Percentiles rank a stretch among this genome's conserved stretches.
Evolutionary conservation across 2,329 filamentous ascomycete species (phyloP).

Genomic region (Pyricularia sp.): DNA sequence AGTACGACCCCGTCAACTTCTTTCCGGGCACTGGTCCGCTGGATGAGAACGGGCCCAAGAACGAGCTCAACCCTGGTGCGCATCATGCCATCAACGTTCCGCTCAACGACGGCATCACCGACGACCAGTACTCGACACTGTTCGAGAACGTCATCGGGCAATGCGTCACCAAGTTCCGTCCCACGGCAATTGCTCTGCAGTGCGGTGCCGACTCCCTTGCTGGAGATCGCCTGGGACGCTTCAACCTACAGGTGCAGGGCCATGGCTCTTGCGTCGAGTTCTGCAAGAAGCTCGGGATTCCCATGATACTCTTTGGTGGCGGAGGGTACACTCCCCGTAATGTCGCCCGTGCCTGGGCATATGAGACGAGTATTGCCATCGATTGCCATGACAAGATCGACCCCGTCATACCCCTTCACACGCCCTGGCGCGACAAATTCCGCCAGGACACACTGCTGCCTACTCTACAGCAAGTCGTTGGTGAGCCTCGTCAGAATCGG

Average conservation of each 20-base stretch:
- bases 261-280: constrained; percentile 88
- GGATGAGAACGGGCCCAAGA: constrained; percentile 74
- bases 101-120: constrained; percentile 82
- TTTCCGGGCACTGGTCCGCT: constrained; percentile 88
- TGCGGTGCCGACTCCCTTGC: constrained; percentile 93
- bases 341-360: constrained; percentile 92
- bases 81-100: constrained; percentile 89
- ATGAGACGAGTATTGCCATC: constrained; percentile 88
- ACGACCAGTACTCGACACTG: constrained; percentile 77
- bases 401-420: constrained; percentile 65
- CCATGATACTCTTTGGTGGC: constrained; percentile 84
- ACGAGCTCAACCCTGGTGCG: constrained; percentile 76
- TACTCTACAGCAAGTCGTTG: constrained; percentile 62
- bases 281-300: constrained; percentile 71
- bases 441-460: constrained; percentile 82
- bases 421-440: constrained; percentile 84
- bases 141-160: constrained; percentile 74
- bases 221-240: constrained; percentile 85
- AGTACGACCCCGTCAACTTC: constrained; percentile 77
- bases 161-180: constrained; percentile 76
- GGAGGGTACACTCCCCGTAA: constrained; percentile 96
- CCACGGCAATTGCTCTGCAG: constrained; percentile 84
- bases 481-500: constrained; percentile 64
- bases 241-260: constrained; percentile 93
- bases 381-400: constrained; percentile 61